Conservation (phyloP, 805 yeast species). For the Yarrowia sp. region DNA sequence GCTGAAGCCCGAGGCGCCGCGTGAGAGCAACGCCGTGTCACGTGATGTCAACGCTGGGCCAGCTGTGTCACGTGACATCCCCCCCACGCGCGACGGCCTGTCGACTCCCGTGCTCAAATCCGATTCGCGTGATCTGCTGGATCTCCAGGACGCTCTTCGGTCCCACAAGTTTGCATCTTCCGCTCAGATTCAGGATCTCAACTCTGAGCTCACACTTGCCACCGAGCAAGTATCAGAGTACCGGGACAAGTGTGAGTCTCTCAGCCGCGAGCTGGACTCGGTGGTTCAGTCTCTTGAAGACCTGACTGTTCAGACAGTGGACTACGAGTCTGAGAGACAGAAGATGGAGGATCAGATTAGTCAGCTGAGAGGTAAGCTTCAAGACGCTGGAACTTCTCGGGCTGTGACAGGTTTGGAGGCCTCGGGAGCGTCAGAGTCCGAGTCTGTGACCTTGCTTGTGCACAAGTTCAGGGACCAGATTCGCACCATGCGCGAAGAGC, state of each 20-base stretch:
- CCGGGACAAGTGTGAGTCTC: slow-evolving; percentile 47
- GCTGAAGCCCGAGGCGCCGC: neutral
- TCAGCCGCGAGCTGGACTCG: slow-evolving; percentile 48
- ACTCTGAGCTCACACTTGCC: slow-evolving; percentile 43
- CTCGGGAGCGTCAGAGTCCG: slow-evolving; percentile 39
- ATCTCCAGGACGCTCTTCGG: slow-evolving; percentile 43
- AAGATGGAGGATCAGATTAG: slow-evolving; percentile 46
- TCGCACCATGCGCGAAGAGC: slow-evolving; percentile 46
- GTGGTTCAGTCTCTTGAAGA: slow-evolving; percentile 50
- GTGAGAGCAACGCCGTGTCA: too few species aligned
- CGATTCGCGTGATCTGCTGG: slow-evolving; percentile 43
- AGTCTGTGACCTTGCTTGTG: slow-evolving; percentile 47
- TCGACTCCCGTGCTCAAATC: neutral
- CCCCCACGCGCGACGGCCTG: neutral
- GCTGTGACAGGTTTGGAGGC: slow-evolving; percentile 5
- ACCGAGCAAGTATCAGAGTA: slow-evolving; percentile 46
- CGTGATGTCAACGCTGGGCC: neutral
- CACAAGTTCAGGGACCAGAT: slow-evolving; percentile 50
- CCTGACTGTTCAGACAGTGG: slow-evolving; percentile 51
- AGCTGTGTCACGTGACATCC: neutral
- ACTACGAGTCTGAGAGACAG: slow-evolving; percentile 48
- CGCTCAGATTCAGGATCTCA: slow-evolving; percentile 44
- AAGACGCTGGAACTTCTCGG: slow-evolving; percentile 40
- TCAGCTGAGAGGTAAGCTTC: slow-evolving; percentile 44
- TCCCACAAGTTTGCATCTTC: slow-evolving; percentile 43